These are phyloP conservation scores for Chlamydomonas eustigma DNA, from an alignment of 139 green algal genomes.

Conservation along the genomic window DNA sequence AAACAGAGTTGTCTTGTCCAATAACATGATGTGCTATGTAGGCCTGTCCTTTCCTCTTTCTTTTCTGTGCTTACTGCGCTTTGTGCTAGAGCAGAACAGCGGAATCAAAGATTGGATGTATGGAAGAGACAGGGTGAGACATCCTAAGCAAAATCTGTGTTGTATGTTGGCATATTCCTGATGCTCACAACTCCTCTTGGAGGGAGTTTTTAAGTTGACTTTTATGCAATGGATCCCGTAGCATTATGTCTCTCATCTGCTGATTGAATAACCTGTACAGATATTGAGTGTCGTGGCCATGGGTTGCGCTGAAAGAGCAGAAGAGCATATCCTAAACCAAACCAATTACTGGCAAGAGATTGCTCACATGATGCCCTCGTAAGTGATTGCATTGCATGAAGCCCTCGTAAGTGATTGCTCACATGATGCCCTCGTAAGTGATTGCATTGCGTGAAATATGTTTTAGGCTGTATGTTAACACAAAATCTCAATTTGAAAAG, in stretches of 20 bases:
- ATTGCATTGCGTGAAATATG: not conserved
- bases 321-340: slow-evolving; percentile 16
- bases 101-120: slow-evolving; percentile 9
- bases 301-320: slow-evolving; percentile 10
- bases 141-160: not conserved
- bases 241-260: not conserved
- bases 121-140: not conserved
- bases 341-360: slow-evolving; percentile 22
- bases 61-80: slow-evolving; percentile 8
- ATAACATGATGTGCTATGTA: not conserved
- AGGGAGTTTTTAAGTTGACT: no score
- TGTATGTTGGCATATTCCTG: no score
- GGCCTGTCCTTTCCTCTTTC: slow-evolving; percentile 20
- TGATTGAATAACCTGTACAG: not conserved
- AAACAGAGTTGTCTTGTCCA: no score
- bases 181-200: no score
- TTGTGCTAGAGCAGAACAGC: slow-evolving; percentile 1
- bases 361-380: slow-evolving; percentile 9
- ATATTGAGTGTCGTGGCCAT: slow-evolving; percentile 13
- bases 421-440: slow-evolving; percentile 11
- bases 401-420: slow-evolving; percentile 6
- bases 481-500: no score
- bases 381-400: not conserved
- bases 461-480: no score
- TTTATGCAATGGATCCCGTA: no score